Conservation (phyloP, 2,329 filamentous ascomycete species). For the Penicillium sp. region DNA sequence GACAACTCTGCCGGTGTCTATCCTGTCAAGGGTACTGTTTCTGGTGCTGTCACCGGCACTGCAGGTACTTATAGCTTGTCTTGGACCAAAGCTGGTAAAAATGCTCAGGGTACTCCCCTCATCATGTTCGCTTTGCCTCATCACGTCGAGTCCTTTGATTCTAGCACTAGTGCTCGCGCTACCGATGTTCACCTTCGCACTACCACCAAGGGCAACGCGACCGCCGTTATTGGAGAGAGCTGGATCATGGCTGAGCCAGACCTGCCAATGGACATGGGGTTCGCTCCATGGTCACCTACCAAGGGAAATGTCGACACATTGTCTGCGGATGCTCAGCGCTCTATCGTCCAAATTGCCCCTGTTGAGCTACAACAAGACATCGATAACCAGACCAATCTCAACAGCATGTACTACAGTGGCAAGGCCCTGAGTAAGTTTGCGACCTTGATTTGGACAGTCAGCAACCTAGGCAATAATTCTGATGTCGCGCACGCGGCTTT, state of each 20-base stretch:
- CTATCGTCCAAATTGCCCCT: constrained; percentile 66
- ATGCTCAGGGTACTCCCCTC: constrained; percentile 58
- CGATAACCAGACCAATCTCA: constrained; percentile 68
- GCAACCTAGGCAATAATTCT: constrained; percentile 64
- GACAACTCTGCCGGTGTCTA: constrained; percentile 79
- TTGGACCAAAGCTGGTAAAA: constrained; percentile 72
- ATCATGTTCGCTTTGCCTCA: constrained; percentile 90
- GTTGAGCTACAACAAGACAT: constrained; percentile 79
- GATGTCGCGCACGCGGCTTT: constrained; percentile 62
- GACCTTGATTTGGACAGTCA: constrained; percentile 65
- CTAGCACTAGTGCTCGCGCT: constrained; percentile 53
- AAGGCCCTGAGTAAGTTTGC: constrained; percentile 83
- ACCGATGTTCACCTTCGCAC: constrained; percentile 69
- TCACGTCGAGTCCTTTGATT: constrained; percentile 75
- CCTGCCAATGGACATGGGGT: constrained; percentile 75
- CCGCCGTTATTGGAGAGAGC: constrained; percentile 68
- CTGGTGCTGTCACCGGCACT: constrained; percentile 60
- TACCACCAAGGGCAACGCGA: constrained; percentile 81
- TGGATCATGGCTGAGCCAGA: constrained; percentile 78
- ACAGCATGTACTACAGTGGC: constrained; percentile 93
- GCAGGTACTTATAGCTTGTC: constrained; percentile 72
- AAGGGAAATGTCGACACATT: constrained; percentile 45
- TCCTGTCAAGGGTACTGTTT: constrained; percentile 65
- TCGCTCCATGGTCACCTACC: constrained; percentile 73
- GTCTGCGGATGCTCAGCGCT: constrained; percentile 56